These are phyloP conservation scores for Cardamine occulta DNA, from an alignment of 345 rosid species.

Conservation along the genomic window DNA sequence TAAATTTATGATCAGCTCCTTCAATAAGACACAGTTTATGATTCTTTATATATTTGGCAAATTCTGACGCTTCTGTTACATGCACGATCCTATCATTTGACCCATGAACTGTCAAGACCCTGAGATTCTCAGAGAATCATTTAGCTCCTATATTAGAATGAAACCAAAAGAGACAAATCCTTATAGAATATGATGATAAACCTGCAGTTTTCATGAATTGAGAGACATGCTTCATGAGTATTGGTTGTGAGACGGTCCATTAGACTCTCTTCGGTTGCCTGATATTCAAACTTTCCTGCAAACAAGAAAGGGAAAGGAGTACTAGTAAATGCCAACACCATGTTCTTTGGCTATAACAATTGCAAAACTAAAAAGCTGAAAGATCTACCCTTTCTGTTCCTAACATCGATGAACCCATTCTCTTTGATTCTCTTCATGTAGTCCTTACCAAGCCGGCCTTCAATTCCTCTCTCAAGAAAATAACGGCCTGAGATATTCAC, in stretches of 20 bases:
- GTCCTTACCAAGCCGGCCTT: constrained; percentile 73
- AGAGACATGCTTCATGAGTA: constrained; percentile 57
- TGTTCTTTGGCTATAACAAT: constrained; percentile 4
- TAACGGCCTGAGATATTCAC: constrained; percentile 83
- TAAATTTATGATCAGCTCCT: constrained; percentile 91
- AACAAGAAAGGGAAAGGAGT: neutral
- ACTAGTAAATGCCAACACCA: neutral
- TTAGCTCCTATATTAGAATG: neutral
- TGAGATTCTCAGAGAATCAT: constrained; percentile 30
- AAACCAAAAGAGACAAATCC: constrained; percentile 6
- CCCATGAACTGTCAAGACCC: constrained; percentile 89
- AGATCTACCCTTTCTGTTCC: constrained; percentile 59
- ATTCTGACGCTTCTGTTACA: constrained; percentile 66
- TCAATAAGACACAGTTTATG: constrained; percentile 64
- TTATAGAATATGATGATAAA: neutral
- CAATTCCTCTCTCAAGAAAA: constrained; percentile 68
- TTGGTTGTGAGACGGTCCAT: constrained; percentile 72
- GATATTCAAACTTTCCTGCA: constrained; percentile 69
- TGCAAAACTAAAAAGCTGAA: neutral
- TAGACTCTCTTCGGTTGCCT: constrained; percentile 74
- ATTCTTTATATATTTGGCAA: constrained; percentile 62
- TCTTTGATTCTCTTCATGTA: constrained; percentile 63
- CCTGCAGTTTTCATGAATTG: constrained; percentile 67
- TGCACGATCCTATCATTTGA: constrained; percentile 65
- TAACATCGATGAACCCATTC: constrained; percentile 68